A percentile compares a stretch with the other conserved stretches of the same genome.
These are phyloP conservation scores for Microcos paniculata DNA, from an alignment of 345 rosid genomes.

Conservation along the genomic window DNA sequence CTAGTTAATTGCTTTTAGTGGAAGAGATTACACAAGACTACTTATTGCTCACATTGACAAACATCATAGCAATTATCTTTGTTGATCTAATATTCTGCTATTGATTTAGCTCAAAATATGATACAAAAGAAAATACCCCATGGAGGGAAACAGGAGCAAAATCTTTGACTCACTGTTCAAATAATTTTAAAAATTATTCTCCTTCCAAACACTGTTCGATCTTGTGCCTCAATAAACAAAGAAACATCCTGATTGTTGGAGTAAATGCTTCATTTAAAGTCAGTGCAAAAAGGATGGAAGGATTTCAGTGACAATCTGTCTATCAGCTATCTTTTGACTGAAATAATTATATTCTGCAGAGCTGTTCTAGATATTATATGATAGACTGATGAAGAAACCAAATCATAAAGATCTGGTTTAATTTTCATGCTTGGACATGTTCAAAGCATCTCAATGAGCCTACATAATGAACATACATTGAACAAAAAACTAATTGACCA, in stretches of 20 bases:
- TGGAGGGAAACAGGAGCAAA: neutral
- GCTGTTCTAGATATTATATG: slow-evolving; percentile 11
- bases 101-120: neutral
- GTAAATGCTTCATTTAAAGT: neutral
- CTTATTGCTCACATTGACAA: neutral
- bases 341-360: neutral
- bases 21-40: neutral
- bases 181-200: neutral
- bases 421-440: neutral
- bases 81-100: neutral
- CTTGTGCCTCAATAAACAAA: neutral
- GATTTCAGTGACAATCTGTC: neutral
- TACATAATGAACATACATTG: neutral
- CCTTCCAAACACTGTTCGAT: neutral
- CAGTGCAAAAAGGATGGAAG: neutral
- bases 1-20: neutral
- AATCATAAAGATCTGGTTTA: neutral
- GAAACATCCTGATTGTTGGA: neutral
- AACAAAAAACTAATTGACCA: neutral
- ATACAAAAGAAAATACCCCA: neutral
- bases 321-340: neutral
- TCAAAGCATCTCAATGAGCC: neutral
- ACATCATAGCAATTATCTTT: neutral
- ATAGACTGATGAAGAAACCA: neutral
- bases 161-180: neutral